Percentiles rank a stretch among this genome's conserved stretches.
Conservation (phyloP, 768 basidiomycete species). For the Dentipellis fragilis region DNA sequence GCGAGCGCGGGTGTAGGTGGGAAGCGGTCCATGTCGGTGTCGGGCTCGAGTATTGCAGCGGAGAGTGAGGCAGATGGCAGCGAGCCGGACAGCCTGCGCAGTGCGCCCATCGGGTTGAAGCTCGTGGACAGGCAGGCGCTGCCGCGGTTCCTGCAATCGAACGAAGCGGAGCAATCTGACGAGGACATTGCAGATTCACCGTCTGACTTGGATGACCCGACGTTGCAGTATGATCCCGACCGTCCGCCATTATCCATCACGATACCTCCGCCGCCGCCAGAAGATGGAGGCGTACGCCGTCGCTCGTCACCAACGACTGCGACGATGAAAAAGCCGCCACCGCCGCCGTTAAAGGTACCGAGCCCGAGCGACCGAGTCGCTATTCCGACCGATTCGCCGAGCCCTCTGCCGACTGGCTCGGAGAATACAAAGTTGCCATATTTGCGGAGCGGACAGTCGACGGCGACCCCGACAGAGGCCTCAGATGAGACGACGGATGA, state of each 20-base stretch:
- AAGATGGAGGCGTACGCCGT: constrained; percentile 13
- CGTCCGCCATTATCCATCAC: constrained; percentile 25
- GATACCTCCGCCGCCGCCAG: constrained; percentile 26
- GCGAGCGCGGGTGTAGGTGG: constrained; percentile 4
- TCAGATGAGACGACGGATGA: constrained; percentile 10
- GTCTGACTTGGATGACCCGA: constrained; percentile 31
- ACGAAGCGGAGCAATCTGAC: constrained; percentile 13
- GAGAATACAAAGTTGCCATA: constrained; percentile 36
- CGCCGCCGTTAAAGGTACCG: constrained; percentile 38
- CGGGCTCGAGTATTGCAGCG: constrained; percentile 10
- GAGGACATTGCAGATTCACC: constrained; percentile 26
- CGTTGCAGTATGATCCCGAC: constrained; percentile 15
- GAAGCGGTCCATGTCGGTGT: not conserved
- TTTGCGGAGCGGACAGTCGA: constrained; percentile 22
- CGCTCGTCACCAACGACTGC: constrained; percentile 26
- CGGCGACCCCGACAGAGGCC: constrained; percentile 3
- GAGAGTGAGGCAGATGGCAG: constrained; percentile 14
- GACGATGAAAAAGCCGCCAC: constrained; percentile 33
- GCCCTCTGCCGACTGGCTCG: constrained; percentile 25
- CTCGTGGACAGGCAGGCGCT: constrained; percentile 34
- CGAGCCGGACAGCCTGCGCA: constrained; percentile 14
- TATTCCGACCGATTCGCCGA: constrained; percentile 26
- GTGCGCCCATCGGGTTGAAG: constrained; percentile 36
- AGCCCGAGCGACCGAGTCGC: constrained; percentile 22
- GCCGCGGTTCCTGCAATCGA: constrained; percentile 14